These are phyloP conservation scores for Cupressus sempervirens DNA, from an alignment of 75 land plant genomes.

Conservation along the genomic window DNA sequence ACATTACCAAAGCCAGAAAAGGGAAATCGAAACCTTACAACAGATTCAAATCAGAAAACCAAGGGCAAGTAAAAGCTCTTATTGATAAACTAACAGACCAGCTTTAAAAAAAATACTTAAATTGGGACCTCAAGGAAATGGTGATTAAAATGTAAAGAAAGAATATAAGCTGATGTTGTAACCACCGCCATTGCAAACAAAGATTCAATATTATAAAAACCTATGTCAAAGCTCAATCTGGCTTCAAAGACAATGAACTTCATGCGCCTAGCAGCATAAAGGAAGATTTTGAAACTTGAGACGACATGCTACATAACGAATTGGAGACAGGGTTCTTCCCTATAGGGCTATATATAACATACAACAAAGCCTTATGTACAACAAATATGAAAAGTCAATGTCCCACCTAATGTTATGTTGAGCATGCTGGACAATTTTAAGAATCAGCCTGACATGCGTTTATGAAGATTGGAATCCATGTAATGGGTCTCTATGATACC, in stretches of 20 bases:
- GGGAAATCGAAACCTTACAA: not conserved
- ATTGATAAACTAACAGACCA: not conserved
- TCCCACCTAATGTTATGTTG: not conserved
- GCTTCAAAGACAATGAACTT: not conserved
- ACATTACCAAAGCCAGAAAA: not conserved
- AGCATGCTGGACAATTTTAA: not conserved
- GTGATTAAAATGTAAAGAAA: not conserved
- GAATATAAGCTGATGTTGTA: not conserved
- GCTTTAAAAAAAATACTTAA: not conserved
- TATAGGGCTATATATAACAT: not conserved
- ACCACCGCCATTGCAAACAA: not conserved
- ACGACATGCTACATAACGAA: not conserved
- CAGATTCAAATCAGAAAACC: not conserved
- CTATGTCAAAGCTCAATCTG: not conserved
- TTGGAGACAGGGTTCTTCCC: not conserved
- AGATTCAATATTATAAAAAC: not conserved
- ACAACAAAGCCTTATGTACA: not conserved
- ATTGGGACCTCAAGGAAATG: not conserved
- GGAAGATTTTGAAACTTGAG: not conserved
- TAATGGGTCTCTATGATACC: not conserved
- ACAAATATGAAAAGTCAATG: not conserved
- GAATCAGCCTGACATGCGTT: not conserved
- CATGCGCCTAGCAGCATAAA: not conserved
- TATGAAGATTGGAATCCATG: not conserved
- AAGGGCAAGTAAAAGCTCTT: not conserved